These are phyloP conservation scores for Lipomyces orientalis DNA, from an alignment of 805 yeast species.

Conservation along the genomic window DNA sequence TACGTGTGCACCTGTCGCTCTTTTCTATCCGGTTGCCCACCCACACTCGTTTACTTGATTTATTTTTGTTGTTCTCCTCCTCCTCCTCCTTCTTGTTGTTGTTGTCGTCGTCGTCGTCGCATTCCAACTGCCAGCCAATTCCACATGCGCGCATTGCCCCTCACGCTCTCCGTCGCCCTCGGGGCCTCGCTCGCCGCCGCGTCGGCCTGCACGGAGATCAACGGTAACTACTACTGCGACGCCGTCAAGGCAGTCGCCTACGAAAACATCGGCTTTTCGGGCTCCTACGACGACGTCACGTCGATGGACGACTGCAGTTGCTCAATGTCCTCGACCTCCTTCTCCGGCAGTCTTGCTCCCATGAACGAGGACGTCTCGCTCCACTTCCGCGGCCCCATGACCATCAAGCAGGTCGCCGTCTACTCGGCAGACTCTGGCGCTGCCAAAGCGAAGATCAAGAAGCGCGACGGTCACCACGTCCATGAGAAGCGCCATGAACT, in stretches of 20 bases:
- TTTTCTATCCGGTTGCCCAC: constrained; percentile 23
- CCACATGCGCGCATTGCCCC: constrained; percentile 17
- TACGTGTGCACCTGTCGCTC: constrained; percentile 24
- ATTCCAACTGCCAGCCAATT: not conserved
- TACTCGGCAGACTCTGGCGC: constrained; percentile 62
- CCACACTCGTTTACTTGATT: not conserved
- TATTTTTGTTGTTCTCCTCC: not conserved
- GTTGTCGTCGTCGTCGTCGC: not conserved
- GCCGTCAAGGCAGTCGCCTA: constrained; percentile 70
- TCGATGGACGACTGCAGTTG: constrained; percentile 75
- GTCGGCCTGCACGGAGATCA: constrained; percentile 23
- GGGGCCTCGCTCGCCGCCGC: constrained; percentile 22
- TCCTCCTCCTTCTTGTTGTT: not conserved
- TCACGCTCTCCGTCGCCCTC: constrained; percentile 13
- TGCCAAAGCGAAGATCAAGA: constrained; percentile 43
- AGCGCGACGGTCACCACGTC: constrained; percentile 34
- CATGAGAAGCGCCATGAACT: not conserved
- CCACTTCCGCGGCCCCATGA: constrained; percentile 89
- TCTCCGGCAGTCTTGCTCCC: constrained; percentile 78
- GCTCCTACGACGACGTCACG: constrained; percentile 81
- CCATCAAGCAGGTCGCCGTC: constrained; percentile 84
- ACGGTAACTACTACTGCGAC: constrained; percentile 85
- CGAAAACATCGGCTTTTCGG: constrained; percentile 79
- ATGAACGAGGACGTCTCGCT: constrained; percentile 85
- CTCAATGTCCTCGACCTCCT: constrained; percentile 58